Percentiles rank a stretch among this genome's conserved stretches.
These are phyloP conservation scores for Ophiocordyceps camponoti-rufipedis DNA, from an alignment of 2,329 filamentous ascomycete species.

Conservation along the genomic window DNA sequence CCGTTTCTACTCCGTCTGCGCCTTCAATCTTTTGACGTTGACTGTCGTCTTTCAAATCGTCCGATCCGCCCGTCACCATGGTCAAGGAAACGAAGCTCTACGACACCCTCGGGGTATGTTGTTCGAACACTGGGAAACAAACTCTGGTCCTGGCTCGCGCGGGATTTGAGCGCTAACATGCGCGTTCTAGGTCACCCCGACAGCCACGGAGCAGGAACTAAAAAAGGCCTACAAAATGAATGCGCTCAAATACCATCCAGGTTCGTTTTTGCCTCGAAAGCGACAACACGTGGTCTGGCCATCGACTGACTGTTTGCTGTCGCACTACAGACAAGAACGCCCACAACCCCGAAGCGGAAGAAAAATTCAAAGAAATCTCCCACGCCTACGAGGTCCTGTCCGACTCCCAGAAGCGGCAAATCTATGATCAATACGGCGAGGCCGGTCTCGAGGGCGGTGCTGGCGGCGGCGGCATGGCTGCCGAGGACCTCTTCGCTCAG, in stretches of 20 bases:
- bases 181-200: conserved; percentile 47
- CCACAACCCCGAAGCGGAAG: conserved; percentile 78
- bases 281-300: background rate
- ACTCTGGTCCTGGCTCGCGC: background rate
- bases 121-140: background rate
- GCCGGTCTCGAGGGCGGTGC: conserved; percentile 83
- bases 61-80: conserved; percentile 31
- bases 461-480: conserved; percentile 70
- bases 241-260: conserved; percentile 70
- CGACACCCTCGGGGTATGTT: conserved; percentile 56
- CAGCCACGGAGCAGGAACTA: conserved; percentile 67
- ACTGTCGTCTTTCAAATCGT: background rate
- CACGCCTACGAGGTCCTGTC: conserved; percentile 91
- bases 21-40: background rate
- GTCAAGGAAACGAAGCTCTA: conserved; percentile 34
- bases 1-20: too few relatives aligned
- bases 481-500: conserved; percentile 89
- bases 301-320: background rate
- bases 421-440: conserved; percentile 97
- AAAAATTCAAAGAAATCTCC: conserved; percentile 97
- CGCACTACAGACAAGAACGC: conserved; percentile 81
- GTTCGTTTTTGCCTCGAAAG: conserved; percentile 25
- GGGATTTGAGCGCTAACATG: background rate
- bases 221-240: conserved; percentile 81
- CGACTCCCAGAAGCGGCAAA: conserved; percentile 72